phyloP scores from a whole-genome alignment of 116 monocot species.

The Zostera marina region DNA sequence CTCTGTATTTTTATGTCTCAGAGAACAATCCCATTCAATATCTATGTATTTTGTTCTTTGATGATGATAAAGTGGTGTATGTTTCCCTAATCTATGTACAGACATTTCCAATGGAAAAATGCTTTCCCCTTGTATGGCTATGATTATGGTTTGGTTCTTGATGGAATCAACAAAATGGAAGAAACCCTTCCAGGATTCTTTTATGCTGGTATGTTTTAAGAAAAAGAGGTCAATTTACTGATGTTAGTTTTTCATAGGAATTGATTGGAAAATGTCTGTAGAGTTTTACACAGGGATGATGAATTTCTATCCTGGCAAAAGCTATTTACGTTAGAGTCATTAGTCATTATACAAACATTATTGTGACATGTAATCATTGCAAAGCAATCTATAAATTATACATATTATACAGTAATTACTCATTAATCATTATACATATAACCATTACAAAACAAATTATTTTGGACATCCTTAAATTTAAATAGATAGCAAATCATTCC shows the following conservation, averaged over 20 bases:
- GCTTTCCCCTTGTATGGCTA: slow-evolving; percentile 83
- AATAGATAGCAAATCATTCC: too few species aligned
- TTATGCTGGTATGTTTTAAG: slow-evolving; percentile 66
- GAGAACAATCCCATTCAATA: neutral
- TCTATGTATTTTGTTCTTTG: neutral
- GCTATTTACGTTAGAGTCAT: too few species aligned
- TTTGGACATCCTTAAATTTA: neutral
- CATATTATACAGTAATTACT: neutral
- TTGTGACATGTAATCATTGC: neutral
- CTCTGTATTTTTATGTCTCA: neutral
- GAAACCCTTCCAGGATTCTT: slow-evolving; percentile 79
- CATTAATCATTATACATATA: neutral
- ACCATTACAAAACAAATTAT: too few species aligned
- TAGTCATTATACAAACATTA: neutral
- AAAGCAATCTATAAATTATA: neutral
- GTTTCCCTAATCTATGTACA: slow-evolving; percentile 16
- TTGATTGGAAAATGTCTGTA: neutral
- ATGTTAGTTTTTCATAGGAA: neutral
- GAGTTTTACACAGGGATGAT: neutral
- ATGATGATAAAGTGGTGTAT: neutral
- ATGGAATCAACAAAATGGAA: slow-evolving; percentile 84
- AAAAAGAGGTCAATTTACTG: neutral
- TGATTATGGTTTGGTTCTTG: slow-evolving; percentile 61
- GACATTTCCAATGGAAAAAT: slow-evolving; percentile 88
- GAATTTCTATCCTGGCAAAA: neutral